Percentiles rank a stretch among this genome's conserved stretches.
phyloP scores from a whole-genome alignment of 805 yeast genomes.

The Candida coleopterorum region DNA sequence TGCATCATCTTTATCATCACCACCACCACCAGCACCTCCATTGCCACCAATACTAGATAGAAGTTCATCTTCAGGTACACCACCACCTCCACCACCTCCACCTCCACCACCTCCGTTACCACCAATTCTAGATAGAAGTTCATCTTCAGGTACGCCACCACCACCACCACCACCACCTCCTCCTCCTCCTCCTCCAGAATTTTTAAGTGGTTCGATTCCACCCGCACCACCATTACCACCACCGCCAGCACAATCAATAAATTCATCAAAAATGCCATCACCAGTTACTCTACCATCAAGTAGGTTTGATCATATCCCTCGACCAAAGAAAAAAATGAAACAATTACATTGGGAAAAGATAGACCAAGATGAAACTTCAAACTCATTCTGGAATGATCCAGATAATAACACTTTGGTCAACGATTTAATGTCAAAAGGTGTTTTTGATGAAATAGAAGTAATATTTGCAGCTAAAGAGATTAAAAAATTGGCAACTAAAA shows the following conservation, averaged over 20 bases:
- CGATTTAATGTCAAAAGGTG: slow-evolving; percentile 53
- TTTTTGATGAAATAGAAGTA: slow-evolving; percentile 59
- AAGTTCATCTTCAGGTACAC: slow-evolving; percentile 7
- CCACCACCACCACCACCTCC: slow-evolving; percentile 29
- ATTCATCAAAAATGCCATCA: slow-evolving; percentile 23
- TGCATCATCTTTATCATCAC: slow-evolving; percentile 16
- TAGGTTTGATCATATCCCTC: slow-evolving; percentile 45
- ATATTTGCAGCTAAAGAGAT: slow-evolving; percentile 56
- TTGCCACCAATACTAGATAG: slow-evolving; percentile 7
- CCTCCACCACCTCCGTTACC: slow-evolving; percentile 23
- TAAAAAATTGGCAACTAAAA: slow-evolving; percentile 39
- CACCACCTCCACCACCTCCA: slow-evolving; percentile 26
- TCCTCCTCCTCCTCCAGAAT: slow-evolving; percentile 8
- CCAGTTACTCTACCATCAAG: slow-evolving; percentile 16
- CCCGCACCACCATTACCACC: slow-evolving; percentile 29
- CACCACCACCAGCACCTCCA: slow-evolving; percentile 19
- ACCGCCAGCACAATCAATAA: slow-evolving; percentile 13
- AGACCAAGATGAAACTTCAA: slow-evolving; percentile 38
- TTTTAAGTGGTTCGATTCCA: slow-evolving; percentile 15
- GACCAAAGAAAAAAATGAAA: slow-evolving; percentile 58
- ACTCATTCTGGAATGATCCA: slow-evolving; percentile 59
- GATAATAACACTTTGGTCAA: slow-evolving; percentile 42
- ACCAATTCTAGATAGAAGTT: slow-evolving; percentile 18
- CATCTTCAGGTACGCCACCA: slow-evolving; percentile 17
- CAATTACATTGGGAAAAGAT: slow-evolving; percentile 83